Percentiles rank a stretch among this genome's conserved stretches.
Conservation (phyloP, 441 rosid genomes). For the Brassica hybrid region DNA sequence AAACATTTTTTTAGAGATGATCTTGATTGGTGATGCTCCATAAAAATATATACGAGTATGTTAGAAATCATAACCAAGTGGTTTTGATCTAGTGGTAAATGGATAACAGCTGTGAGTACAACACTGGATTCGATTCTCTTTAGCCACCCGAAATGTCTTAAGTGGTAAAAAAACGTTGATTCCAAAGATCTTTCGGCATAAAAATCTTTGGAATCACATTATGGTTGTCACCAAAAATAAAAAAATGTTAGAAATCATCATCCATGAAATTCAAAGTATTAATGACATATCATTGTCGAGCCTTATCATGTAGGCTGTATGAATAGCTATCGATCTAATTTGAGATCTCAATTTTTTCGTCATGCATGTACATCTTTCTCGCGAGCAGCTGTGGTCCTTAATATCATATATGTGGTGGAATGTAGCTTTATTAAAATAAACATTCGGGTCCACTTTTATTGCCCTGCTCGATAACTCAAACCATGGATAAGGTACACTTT, state of each 20-base stretch:
- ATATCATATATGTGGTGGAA: constrained; percentile 18
- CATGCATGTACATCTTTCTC: not conserved
- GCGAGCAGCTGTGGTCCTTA: not conserved
- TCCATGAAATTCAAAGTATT: not conserved
- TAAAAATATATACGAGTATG: too few species aligned
- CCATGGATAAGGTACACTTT: not conserved
- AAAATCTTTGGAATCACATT: too few species aligned
- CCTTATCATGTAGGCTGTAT: constrained; percentile 14
- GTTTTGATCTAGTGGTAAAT: too few species aligned
- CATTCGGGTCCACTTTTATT: not conserved
- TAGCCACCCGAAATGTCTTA: too few species aligned
- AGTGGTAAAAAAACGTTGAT: too few species aligned
- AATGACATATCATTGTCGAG: constrained; percentile 20
- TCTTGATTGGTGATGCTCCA: too few species aligned
- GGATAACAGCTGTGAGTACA: too few species aligned
- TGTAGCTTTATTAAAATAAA: not conserved
- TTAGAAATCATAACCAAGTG: not conserved
- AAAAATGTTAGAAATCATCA: not conserved
- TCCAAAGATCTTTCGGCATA: too few species aligned
- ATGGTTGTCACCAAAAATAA: not conserved
- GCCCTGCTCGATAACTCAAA: not conserved
- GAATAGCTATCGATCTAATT: not conserved
- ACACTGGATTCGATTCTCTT: too few species aligned
- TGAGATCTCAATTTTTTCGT: not conserved
- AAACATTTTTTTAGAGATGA: too few species aligned